Evolutionary conservation across 179 eudicot species (phyloP).

Genomic region (Beta corolliflora): DNA sequence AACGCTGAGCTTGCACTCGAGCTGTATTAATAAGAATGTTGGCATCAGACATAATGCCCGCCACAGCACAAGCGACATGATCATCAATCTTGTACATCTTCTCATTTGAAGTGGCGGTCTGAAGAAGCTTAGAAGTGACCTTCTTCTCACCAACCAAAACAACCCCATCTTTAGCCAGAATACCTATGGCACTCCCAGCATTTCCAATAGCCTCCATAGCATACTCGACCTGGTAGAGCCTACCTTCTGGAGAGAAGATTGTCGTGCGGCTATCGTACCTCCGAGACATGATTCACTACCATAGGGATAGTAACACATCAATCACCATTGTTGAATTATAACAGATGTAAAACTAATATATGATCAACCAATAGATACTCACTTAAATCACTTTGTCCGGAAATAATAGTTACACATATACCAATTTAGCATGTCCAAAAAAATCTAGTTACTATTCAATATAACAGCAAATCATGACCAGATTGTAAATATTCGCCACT

Average conservation of each 20-base stretch:
- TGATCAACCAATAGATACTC: not conserved
- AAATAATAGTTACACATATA: too few species aligned
- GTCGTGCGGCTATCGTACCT: conserved; percentile 97
- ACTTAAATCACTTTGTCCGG: not conserved
- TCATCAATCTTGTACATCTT: conserved; percentile 98
- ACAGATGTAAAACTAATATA: not conserved
- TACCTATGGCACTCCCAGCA: conserved; percentile 90
- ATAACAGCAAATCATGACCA: too few species aligned
- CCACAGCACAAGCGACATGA: conserved; percentile 95
- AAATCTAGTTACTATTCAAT: too few species aligned
- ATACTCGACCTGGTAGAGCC: conserved; percentile 96
- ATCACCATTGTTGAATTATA: not conserved
- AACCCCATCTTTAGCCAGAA: conserved; percentile 80
- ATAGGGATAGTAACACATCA: not conserved
- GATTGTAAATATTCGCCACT: too few species aligned
- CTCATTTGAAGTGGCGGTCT: conserved; percentile 83
- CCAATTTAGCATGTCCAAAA: too few species aligned
- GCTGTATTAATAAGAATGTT: conserved; percentile 97
- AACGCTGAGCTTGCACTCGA: conserved; percentile 89
- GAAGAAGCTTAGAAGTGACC: conserved; percentile 93
- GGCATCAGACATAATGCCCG: conserved; percentile 98
- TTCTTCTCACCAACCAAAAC: conserved; percentile 91
- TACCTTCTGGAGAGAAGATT: conserved; percentile 97
- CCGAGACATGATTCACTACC: conserved; percentile 66
- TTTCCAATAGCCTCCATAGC: conserved; percentile 99